Evolutionary conservation across 352 stramenopile genomes (phyloP).

Genomic region (Phytophthora vignae): DNA sequence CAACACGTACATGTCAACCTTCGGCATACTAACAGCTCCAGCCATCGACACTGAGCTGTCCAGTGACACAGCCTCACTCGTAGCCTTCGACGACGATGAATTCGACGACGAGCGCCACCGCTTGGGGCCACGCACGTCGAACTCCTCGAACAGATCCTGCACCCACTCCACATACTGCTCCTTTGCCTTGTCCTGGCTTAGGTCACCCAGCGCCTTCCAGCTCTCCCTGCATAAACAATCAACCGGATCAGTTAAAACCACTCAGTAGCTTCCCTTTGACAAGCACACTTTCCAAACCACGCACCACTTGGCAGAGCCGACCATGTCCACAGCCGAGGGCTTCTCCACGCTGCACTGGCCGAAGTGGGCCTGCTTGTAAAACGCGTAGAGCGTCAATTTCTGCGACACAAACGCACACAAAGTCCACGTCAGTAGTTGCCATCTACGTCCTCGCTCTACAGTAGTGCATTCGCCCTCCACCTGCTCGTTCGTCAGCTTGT

Average conservation of each 20-base stretch:
- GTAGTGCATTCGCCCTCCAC: conserved; percentile 25
- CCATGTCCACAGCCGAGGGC: conserved; percentile 73
- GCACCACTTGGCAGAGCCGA: conserved; percentile 75
- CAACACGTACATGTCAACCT: conserved; percentile 69
- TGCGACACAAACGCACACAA: conserved; percentile 27
- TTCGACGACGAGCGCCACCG: conserved; percentile 28
- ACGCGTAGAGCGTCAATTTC: conserved; percentile 80
- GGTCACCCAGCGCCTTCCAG: conserved; percentile 68
- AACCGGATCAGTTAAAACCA: neutral
- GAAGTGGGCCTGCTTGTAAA: conserved; percentile 83
- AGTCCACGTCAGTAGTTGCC: conserved; percentile 19
- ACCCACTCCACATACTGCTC: conserved; percentile 76
- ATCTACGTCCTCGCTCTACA: neutral
- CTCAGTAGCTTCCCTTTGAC: neutral
- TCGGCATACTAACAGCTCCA: conserved; percentile 65
- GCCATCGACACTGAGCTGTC: conserved; percentile 57
- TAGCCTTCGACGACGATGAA: conserved; percentile 27
- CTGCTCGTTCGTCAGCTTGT: conserved; percentile 74
- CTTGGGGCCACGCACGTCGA: conserved; percentile 55
- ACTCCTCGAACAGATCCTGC: conserved; percentile 75
- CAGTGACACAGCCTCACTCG: conserved; percentile 43
- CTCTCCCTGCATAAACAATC: conserved; percentile 51
- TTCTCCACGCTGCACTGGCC: conserved; percentile 63
- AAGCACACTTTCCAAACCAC: neutral
- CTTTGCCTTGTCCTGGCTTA: conserved; percentile 64